phyloP scores from a whole-genome alignment of 2,329 filamentous ascomycete species.

The Aspergillus vadensis region DNA sequence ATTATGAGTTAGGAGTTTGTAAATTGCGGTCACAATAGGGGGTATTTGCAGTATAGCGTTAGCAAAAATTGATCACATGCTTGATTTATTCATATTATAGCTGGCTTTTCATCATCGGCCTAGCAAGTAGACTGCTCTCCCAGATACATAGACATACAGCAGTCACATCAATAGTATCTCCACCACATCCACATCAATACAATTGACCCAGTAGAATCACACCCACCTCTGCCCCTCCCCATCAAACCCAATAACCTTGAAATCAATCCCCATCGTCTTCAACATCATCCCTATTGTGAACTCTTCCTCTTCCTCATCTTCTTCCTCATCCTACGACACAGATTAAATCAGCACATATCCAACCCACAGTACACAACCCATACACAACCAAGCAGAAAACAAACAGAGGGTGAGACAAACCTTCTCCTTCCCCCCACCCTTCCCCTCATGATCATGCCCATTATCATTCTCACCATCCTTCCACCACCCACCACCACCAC shows the following conservation, averaged over 20 bases:
- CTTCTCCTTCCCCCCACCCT: constrained; percentile 31
- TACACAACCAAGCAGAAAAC: neutral
- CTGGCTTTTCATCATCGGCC: too few species aligned
- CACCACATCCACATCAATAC: neutral
- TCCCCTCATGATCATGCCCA: neutral
- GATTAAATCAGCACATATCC: neutral
- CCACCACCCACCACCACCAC: constrained; percentile 37
- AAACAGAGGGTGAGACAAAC: constrained; percentile 41
- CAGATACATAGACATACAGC: neutral
- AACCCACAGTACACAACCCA: too few species aligned
- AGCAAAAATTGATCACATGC: neutral
- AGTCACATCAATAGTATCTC: neutral
- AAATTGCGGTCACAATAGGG: neutral
- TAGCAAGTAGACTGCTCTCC: too few species aligned
- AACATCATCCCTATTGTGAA: constrained; percentile 74
- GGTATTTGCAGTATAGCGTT: neutral
- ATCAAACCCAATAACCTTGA: constrained; percentile 65
- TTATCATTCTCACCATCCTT: constrained; percentile 36
- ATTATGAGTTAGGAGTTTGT: neutral
- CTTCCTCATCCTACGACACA: too few species aligned
- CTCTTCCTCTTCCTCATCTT: constrained; percentile 45
- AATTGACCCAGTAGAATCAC: neutral
- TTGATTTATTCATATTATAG: neutral
- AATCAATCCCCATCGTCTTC: constrained; percentile 64
- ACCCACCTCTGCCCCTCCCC: constrained; percentile 58